Base-by-base conservation (phyloP, 495 filamentous ascomycete genomes). In the Wilcoxina mikolae region DNA sequence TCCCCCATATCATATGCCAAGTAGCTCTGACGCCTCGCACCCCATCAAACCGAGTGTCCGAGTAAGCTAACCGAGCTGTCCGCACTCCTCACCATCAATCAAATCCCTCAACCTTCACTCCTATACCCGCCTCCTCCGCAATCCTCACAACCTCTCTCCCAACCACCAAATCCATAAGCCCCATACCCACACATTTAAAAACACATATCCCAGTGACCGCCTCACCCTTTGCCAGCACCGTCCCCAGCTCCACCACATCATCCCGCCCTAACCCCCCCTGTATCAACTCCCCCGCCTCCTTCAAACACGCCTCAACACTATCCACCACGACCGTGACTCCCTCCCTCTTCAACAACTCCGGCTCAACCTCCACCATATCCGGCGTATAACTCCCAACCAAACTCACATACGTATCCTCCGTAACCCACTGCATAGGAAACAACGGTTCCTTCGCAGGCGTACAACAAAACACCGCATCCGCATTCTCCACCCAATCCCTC, bases 231-330 rank as follows among this genome's bases (percentile, higher is more conserved):
- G 0, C 81, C 75, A 38, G 71, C 68, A 26, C 95, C 68, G 0
- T 76, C 84, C 77, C 73, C 3, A 88, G 70, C 73, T 98, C 89
- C 4, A 94, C 83, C 18, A 95, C 71, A 61, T 94, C 80, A 25
- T 78, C 73, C 0, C 81, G 74, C 39, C 71, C 69, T 26, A 96
- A 68, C 0, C 77, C 84, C 0, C 85, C 85, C 60, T 86, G 78
- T 25, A 90, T 82, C 51, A 98, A 71, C 72, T 98, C 91, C 3
- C 91, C 91, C 0, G 90, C 84, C 63, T 95, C 87, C 60, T 81
- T 78, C 56, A 95, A 60, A 52, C 85, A 87, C 3, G 80, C 83
- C 17, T 84, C 78, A 0, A 87, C 68, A 28, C 81, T 86, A 65
- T 96, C 90, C 10, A 95, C 90, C 3, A 95, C 72, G 27, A 91